Percentiles rank a stretch among this genome's conserved stretches.
These are phyloP conservation scores for Chimonanthus praecox DNA, from an alignment of 164 flowering plant species.

Conservation along the genomic window DNA sequence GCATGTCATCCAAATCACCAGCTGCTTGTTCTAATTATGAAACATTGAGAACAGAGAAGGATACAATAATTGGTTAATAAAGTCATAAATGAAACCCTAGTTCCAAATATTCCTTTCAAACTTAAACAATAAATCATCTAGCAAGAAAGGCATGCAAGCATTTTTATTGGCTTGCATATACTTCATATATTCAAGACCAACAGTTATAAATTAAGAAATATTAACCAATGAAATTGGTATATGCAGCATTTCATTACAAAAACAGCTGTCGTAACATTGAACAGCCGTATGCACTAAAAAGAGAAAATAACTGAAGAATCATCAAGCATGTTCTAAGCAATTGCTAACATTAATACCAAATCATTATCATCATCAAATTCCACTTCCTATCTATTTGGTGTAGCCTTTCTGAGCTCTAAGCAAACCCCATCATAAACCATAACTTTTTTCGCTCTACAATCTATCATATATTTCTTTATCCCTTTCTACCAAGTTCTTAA, in stretches of 20 bases:
- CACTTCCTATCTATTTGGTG: no score
- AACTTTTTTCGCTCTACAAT: no score
- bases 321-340: background rate
- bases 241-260: background rate
- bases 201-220: background rate
- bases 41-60: background rate
- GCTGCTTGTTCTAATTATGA: constrained; percentile 37
- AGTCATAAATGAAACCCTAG: background rate
- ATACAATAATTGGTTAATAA: background rate
- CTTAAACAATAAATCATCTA: background rate
- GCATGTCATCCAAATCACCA: constrained; percentile 45
- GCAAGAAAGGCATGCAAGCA: background rate
- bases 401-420: no score
- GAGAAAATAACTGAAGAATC: background rate
- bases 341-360: background rate
- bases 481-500: no score
- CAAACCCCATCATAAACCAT: no score
- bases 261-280: background rate
- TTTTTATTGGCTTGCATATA: background rate
- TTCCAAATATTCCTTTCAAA: background rate
- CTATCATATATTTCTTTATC: no score
- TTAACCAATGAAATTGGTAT: background rate
- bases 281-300: background rate
- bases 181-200: background rate
- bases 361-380: background rate